A percentile compares a stretch with the other conserved stretches of the same genome.
phyloP scores from a whole-genome alignment of 2,329 filamentous ascomycete genomes.

The Rutstroemia sp. region DNA sequence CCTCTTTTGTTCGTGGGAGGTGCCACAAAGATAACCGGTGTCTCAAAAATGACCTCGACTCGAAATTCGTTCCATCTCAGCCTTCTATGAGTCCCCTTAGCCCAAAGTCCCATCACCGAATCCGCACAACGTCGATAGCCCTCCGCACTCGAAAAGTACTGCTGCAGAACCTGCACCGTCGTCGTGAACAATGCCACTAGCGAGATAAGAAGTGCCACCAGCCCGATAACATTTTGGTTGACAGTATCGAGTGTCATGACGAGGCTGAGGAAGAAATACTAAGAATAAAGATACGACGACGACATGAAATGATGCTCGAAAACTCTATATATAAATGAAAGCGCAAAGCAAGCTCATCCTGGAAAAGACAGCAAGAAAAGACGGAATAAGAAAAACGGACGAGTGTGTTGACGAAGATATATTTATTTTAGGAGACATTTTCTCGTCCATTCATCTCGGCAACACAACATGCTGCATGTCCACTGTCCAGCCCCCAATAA shows the following conservation, averaged over 20 bases:
- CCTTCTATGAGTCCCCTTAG: slow-evolving; percentile 24
- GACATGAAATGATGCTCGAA: not conserved
- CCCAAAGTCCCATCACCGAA: slow-evolving; percentile 30
- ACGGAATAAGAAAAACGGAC: not conserved
- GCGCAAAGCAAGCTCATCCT: not conserved
- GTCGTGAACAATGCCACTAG: slow-evolving; percentile 30
- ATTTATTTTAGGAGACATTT: not conserved
- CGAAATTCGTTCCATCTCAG: slow-evolving; percentile 30
- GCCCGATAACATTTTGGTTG: slow-evolving; percentile 26
- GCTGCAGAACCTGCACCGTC: slow-evolving; percentile 29
- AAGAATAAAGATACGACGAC: not conserved
- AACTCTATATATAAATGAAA: not conserved
- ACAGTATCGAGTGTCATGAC: slow-evolving; percentile 16
- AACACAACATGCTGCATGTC: too few relatives aligned
- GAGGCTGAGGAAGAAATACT: not conserved
- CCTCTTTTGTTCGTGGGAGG: slow-evolving; percentile 23
- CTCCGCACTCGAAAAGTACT: slow-evolving; percentile 33
- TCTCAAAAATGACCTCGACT: slow-evolving; percentile 33
- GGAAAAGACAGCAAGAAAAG: not conserved
- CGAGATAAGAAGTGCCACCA: slow-evolving; percentile 30
- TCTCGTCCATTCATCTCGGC: not conserved
- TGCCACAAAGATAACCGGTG: slow-evolving; percentile 30
- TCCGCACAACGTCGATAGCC: slow-evolving; percentile 24
- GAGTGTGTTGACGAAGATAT: not conserved
- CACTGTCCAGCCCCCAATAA: not conserved